Evolutionary conservation across 306 rosid species (phyloP).

Genomic region (Cucurbita maxima): DNA sequence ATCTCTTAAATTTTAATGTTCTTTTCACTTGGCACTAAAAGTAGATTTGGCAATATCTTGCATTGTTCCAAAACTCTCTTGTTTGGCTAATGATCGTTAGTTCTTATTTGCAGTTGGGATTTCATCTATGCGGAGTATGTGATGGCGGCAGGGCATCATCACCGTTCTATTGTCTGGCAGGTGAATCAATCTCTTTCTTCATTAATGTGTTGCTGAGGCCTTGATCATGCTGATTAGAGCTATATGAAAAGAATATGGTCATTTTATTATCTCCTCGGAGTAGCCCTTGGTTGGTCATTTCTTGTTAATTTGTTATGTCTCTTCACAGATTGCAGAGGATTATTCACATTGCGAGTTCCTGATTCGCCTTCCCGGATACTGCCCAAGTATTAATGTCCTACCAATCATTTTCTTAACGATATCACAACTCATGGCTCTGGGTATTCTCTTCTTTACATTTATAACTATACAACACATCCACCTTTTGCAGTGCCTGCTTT

Average conservation of each 20-base stretch:
- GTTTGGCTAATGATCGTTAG: neutral
- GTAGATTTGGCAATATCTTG: neutral
- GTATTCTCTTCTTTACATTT: neutral
- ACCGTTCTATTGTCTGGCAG: constrained; percentile 97
- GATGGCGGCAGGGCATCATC: constrained; percentile 90
- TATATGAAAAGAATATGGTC: neutral
- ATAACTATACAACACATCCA: neutral
- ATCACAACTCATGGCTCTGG: neutral
- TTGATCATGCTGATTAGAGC: neutral
- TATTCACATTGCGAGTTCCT: constrained; percentile 94
- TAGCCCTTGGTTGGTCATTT: neutral
- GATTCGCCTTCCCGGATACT: constrained; percentile 95
- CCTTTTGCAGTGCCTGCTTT: constrained; percentile 80
- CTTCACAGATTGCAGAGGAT: constrained; percentile 81
- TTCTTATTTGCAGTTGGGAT: constrained; percentile 72
- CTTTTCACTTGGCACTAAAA: neutral
- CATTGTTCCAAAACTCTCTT: neutral
- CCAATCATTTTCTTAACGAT: neutral
- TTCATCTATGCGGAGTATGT: constrained; percentile 97
- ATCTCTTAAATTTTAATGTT: neutral
- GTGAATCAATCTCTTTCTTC: constrained; percentile 15
- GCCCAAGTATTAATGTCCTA: constrained; percentile 49
- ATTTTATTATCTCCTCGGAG: neutral
- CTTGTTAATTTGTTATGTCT: neutral
- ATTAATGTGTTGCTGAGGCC: neutral